Evolutionary conservation across 306 rosid genomes (phyloP).

Genomic region (Rubus parviflorus): DNA sequence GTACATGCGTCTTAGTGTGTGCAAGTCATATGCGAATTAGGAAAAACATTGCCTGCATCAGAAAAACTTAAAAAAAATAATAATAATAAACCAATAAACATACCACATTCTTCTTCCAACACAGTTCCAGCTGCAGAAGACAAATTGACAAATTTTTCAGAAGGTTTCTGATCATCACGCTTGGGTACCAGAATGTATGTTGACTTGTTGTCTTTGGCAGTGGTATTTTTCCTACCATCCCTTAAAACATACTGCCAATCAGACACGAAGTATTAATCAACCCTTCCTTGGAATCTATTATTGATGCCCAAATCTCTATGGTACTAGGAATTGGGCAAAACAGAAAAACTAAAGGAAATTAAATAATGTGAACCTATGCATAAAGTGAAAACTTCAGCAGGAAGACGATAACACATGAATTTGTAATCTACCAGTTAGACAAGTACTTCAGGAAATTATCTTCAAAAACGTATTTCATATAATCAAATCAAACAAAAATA

Average conservation of each 20-base stretch:
- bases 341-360: not conserved
- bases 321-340: not conserved
- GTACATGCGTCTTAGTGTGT: too few relatives aligned
- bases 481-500: too few relatives aligned
- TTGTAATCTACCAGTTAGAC: not conserved
- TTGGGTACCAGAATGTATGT: slow-evolving; percentile 41
- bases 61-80: not conserved
- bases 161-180: slow-evolving; percentile 47
- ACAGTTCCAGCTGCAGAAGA: slow-evolving; percentile 49
- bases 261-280: slow-evolving; percentile 23
- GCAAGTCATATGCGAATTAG: not conserved
- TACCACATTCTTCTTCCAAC: slow-evolving; percentile 56
- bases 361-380: not conserved
- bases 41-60: not conserved
- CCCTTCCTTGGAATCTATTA: not conserved
- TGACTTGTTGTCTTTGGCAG: slow-evolving; percentile 50
- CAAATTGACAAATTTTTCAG: slow-evolving; percentile 39
- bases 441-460: not conserved
- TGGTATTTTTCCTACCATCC: slow-evolving; percentile 47
- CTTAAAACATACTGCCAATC: slow-evolving; percentile 64
- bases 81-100: not conserved
- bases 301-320: not conserved
- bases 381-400: not conserved
- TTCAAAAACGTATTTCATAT: too few relatives aligned
- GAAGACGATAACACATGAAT: not conserved